Percentiles rank a stretch among this genome's conserved stretches.
Evolutionary conservation across 1,139 yeast species (phyloP).

Genomic region (Nakaseomyces kungkrabaensis): DNA sequence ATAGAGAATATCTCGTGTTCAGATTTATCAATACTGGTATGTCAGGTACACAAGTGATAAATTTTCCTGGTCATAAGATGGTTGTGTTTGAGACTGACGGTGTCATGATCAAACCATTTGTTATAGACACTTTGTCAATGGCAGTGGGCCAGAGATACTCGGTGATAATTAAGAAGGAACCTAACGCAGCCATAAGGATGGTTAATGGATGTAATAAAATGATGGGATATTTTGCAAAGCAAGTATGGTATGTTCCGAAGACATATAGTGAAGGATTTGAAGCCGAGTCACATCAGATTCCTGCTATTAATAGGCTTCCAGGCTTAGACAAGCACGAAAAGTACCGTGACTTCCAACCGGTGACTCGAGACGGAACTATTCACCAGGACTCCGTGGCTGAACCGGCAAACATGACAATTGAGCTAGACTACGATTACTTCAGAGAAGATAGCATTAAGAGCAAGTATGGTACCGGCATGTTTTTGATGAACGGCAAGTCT

Average conservation of each 20-base stretch:
- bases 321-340: slow-evolving; percentile 16
- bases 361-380: neutral
- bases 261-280: neutral
- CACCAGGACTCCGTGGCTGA: slow-evolving; percentile 4
- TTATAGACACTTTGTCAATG: slow-evolving; percentile 46
- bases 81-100: slow-evolving; percentile 64
- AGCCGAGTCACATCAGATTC: neutral
- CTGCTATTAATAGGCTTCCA: slow-evolving; percentile 14
- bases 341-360: slow-evolving; percentile 16
- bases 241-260: slow-evolving; percentile 12
- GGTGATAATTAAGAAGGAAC: slow-evolving; percentile 38
- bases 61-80: slow-evolving; percentile 40
- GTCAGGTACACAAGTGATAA: slow-evolving; percentile 38
- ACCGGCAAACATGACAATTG: slow-evolving; percentile 7
- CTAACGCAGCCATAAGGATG: slow-evolving; percentile 16
- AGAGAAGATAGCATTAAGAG: slow-evolving; percentile 6
- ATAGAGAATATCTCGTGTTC: slow-evolving; percentile 40
- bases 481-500: slow-evolving; percentile 18
- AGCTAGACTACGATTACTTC: slow-evolving; percentile 16
- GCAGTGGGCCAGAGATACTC: slow-evolving; percentile 75
- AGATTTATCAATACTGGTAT: slow-evolving; percentile 37
- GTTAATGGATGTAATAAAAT: slow-evolving; percentile 26
- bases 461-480: slow-evolving; percentile 18
- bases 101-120: slow-evolving; percentile 44
- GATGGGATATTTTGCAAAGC: slow-evolving; percentile 26